Evolutionary conservation across 495 filamentous ascomycete genomes (phyloP).

Genomic region (Chaetomium fimeti): DNA sequence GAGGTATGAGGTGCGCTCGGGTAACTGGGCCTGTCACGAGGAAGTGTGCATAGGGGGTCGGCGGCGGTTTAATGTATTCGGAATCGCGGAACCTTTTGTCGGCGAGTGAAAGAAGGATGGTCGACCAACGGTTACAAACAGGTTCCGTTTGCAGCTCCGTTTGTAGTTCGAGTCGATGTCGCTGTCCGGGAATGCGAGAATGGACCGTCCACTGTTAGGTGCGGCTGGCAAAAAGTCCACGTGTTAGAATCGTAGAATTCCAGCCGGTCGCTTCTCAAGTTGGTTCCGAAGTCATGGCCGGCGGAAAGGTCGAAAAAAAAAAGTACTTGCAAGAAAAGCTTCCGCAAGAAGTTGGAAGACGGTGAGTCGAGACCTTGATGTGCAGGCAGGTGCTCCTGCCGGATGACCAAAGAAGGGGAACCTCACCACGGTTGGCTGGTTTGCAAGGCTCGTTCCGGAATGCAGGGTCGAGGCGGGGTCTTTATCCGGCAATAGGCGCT

Average conservation of each 20-base stretch:
- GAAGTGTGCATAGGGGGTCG: background rate
- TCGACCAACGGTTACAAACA: background rate
- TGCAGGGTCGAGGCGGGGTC: constrained; percentile 23
- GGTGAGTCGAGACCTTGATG: constrained; percentile 14
- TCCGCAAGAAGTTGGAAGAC: background rate
- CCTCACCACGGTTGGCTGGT: constrained; percentile 14
- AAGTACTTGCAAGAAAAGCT: background rate
- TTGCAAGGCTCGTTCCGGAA: constrained; percentile 13
- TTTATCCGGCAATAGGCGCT: constrained; percentile 23
- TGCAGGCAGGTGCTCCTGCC: constrained; percentile 14
- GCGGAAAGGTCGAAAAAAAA: background rate
- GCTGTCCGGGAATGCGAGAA: background rate
- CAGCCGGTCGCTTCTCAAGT: constrained; percentile 5
- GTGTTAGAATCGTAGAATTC: background rate
- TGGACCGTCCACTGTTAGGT: background rate
- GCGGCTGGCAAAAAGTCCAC: constrained; percentile 1
- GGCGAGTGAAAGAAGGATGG: background rate
- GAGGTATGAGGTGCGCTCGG: constrained; percentile 28
- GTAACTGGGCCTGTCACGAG: constrained; percentile 28
- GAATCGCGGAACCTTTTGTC: background rate
- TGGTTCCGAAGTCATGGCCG: constrained; percentile 7
- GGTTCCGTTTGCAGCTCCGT: constrained; percentile 14
- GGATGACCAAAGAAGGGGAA: constrained; percentile 1
- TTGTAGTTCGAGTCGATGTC: constrained; percentile 4
- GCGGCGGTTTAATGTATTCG: background rate